A percentile compares a stretch with the other conserved stretches of the same genome.
phyloP scores from a whole-genome alignment of 495 filamentous ascomycete genomes.

The Penicillium bialowiezense region DNA sequence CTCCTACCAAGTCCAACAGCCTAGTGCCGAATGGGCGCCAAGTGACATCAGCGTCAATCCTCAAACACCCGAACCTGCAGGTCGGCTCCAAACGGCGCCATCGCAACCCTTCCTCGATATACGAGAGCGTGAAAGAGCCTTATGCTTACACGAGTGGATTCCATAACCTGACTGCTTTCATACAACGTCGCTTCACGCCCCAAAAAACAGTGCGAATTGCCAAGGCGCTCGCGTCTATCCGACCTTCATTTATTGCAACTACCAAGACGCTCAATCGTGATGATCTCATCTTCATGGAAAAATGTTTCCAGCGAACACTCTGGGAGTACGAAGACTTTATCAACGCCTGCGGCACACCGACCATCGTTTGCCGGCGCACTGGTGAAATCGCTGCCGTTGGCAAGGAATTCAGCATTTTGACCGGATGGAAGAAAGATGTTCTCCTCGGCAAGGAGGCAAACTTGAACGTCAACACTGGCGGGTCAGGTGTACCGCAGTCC shows the following conservation, averaged over 20 bases:
- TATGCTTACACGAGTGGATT: conserved; percentile 89
- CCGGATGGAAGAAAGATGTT: conserved; percentile 91
- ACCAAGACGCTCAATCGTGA: conserved; percentile 76
- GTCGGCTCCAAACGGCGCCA: conserved; percentile 48
- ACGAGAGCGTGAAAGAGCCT: conserved; percentile 81
- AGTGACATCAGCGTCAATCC: conserved; percentile 40
- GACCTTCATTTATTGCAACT: conserved; percentile 88
- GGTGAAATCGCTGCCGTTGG: conserved; percentile 90
- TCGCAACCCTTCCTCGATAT: conserved; percentile 79
- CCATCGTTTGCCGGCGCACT: conserved; percentile 85
- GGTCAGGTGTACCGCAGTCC: conserved; percentile 23
- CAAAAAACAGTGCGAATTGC: conserved; percentile 74
- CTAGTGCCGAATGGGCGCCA: conserved; percentile 37
- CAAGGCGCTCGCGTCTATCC: conserved; percentile 81
- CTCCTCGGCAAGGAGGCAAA: conserved; percentile 86
- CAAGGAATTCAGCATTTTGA: conserved; percentile 91
- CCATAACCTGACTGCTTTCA: conserved; percentile 79
- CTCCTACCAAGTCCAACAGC: conserved; percentile 31
- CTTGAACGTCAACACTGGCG: conserved; percentile 77
- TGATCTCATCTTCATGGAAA: conserved; percentile 96
- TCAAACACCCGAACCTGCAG: conserved; percentile 50
- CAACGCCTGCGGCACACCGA: conserved; percentile 80
- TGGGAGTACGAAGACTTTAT: conserved; percentile 92
- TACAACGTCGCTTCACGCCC: conserved; percentile 70
- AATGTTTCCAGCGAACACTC: conserved; percentile 88